Conservation (phyloP, 345 rosid genomes). For the Brassica carinata region DNA sequence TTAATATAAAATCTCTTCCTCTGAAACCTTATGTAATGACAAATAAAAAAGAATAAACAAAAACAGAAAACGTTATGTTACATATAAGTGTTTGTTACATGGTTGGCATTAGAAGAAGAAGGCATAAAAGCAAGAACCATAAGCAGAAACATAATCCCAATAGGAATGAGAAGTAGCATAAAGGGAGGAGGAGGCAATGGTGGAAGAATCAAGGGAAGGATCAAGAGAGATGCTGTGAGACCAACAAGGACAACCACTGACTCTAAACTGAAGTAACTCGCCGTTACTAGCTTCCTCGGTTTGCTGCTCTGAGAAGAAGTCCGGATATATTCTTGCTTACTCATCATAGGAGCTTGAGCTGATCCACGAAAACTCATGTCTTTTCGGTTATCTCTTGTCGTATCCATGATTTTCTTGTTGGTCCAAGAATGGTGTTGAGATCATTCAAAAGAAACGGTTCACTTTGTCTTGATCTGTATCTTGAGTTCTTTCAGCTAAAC, state of each 20-base stretch:
- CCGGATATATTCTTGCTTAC: slow-evolving; percentile 38
- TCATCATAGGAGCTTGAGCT: slow-evolving; percentile 19
- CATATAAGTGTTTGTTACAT: slow-evolving; percentile 29
- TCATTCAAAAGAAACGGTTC: background rate
- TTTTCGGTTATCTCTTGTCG: slow-evolving; percentile 27
- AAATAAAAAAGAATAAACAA: background rate
- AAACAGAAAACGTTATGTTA: slow-evolving; percentile 19
- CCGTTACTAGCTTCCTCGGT: slow-evolving; percentile 41
- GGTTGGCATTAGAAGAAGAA: slow-evolving; percentile 40
- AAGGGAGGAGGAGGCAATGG: slow-evolving; percentile 91
- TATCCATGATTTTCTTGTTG: slow-evolving; percentile 27
- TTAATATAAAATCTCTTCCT: slow-evolving; percentile 20
- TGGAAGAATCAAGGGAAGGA: slow-evolving; percentile 78
- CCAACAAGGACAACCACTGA: slow-evolving; percentile 58
- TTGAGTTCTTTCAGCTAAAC: background rate
- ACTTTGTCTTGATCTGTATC: background rate
- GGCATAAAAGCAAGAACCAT: slow-evolving; percentile 79
- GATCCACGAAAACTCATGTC: slow-evolving; percentile 20
- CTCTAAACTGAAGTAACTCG: slow-evolving; percentile 65
- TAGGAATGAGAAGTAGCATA: slow-evolving; percentile 72
- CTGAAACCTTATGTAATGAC: slow-evolving; percentile 11
- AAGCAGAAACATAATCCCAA: slow-evolving; percentile 66
- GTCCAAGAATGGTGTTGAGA: slow-evolving; percentile 2
- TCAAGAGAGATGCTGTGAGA: slow-evolving; percentile 67
- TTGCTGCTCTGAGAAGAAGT: slow-evolving; percentile 38